Conservation (phyloP, 148 eudicot genomes). For the Dianthus caryophyllus region DNA sequence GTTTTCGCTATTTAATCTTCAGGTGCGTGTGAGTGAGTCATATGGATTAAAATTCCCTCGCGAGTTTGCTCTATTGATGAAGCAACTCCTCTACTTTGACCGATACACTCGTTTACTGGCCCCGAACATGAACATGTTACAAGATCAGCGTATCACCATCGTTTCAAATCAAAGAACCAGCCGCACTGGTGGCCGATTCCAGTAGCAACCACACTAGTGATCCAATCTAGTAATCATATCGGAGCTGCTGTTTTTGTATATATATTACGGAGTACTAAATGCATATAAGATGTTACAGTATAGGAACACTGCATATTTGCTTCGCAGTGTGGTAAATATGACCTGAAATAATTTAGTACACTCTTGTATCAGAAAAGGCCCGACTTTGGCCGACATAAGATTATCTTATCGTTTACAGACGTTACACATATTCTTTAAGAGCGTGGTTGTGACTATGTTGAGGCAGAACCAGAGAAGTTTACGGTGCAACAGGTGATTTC, state of each 20-base stretch:
- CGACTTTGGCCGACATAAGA: not conserved
- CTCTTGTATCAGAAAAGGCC: not conserved
- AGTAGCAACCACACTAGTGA: slow-evolving; percentile 9
- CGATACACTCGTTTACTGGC: slow-evolving; percentile 94
- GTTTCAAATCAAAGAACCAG: slow-evolving; percentile 52
- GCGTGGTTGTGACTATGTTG: too few relatives aligned
- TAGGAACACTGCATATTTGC: slow-evolving; percentile 6
- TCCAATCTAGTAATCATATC: not conserved
- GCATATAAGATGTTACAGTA: not conserved
- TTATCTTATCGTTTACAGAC: not conserved
- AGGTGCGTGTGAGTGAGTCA: slow-evolving; percentile 96
- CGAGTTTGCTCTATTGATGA: slow-evolving; percentile 95
- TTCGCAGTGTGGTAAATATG: not conserved
- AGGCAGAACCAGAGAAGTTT: not conserved
- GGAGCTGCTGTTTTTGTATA: not conserved
- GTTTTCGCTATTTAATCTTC: slow-evolving; percentile 9
- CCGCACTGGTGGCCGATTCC: slow-evolving; percentile 17
- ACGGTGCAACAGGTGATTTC: not conserved
- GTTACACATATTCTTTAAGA: too few relatives aligned
- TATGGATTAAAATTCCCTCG: slow-evolving; percentile 92
- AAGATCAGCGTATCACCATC: slow-evolving; percentile 75
- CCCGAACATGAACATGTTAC: slow-evolving; percentile 92
- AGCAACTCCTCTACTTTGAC: slow-evolving; percentile 94
- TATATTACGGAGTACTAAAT: not conserved
- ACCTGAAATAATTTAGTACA: not conserved